A percentile compares a stretch with the other conserved stretches of the same genome.
Evolutionary conservation across 2,329 filamentous ascomycete genomes (phyloP).

Genomic region (Neonectria neomacrospora): DNA sequence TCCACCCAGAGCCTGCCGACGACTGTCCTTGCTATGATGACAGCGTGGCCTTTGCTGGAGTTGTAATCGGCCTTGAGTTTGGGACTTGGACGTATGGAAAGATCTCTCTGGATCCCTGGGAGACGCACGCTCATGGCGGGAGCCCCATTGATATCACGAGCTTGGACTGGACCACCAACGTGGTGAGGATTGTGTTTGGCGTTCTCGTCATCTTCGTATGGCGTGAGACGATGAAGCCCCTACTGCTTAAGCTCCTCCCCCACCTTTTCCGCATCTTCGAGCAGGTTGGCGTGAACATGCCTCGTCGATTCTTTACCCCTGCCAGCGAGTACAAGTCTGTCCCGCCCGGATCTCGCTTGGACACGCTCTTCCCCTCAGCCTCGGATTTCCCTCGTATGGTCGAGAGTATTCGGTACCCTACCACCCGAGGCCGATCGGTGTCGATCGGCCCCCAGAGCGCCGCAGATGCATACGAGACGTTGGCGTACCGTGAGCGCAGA

Average conservation of each 20-base stretch:
- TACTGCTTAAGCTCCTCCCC: conserved; percentile 80
- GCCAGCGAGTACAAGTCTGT: conserved; percentile 92
- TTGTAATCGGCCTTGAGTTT: conserved; percentile 84
- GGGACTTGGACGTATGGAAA: conserved; percentile 85
- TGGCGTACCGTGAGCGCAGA: conserved; percentile 83
- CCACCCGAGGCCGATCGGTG: conserved; percentile 77
- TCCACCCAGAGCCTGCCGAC: conserved; percentile 95
- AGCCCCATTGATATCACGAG: conserved; percentile 73
- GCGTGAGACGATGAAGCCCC: conserved; percentile 89
- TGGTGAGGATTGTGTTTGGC: conserved; percentile 78
- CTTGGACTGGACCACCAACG: conserved; percentile 72
- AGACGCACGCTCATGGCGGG: conserved; percentile 55
- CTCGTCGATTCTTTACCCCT: conserved; percentile 89
- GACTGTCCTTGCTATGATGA: conserved; percentile 98
- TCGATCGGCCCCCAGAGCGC: conserved; percentile 95
- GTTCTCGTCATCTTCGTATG: conserved; percentile 88
- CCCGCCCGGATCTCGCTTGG: conserved; percentile 71
- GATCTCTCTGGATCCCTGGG: conserved; percentile 59
- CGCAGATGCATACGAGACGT: conserved; percentile 93
- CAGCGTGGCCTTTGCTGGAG: conserved; percentile 91
- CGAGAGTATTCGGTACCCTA: conserved; percentile 81
- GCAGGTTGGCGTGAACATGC: conserved; percentile 79
- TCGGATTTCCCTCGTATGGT: conserved; percentile 86
- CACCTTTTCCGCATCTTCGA: conserved; percentile 90
- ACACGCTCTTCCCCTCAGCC: conserved; percentile 91